phyloP scores from a whole-genome alignment of 768 basidiomycete species.

The Auricularia heimuer region DNA sequence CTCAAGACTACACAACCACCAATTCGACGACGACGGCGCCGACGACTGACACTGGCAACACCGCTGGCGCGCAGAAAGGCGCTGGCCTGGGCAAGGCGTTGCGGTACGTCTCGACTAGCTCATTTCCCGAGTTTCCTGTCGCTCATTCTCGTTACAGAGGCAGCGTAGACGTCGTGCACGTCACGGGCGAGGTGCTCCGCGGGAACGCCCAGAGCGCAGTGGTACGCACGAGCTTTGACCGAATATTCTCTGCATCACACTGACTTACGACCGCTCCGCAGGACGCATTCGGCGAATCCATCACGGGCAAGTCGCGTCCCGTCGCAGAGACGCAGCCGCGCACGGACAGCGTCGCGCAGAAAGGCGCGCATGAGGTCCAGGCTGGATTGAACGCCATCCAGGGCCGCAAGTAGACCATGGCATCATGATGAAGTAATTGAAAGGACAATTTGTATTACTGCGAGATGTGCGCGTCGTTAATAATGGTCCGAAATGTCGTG shows the following conservation, averaged over 20 bases:
- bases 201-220: neutral
- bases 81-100: neutral
- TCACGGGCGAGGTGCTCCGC: neutral
- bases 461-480: too few relatives aligned
- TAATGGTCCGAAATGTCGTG: too few relatives aligned
- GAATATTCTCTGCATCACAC: neutral
- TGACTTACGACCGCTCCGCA: neutral
- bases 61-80: neutral
- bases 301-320: neutral
- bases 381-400: neutral
- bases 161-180: neutral
- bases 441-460: too few relatives aligned
- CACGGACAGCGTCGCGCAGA: neutral
- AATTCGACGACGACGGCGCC: neutral
- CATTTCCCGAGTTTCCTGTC: neutral
- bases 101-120: neutral
- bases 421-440: too few relatives aligned
- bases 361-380: neutral
- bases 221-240: neutral
- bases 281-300: neutral
- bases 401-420: neutral
- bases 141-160: neutral
- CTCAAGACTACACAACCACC: neutral
- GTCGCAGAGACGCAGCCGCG: neutral
- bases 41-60: neutral